These are phyloP conservation scores for Termitomyces sp. DNA, from an alignment of 768 basidiomycete genomes.

Conservation along the genomic window DNA sequence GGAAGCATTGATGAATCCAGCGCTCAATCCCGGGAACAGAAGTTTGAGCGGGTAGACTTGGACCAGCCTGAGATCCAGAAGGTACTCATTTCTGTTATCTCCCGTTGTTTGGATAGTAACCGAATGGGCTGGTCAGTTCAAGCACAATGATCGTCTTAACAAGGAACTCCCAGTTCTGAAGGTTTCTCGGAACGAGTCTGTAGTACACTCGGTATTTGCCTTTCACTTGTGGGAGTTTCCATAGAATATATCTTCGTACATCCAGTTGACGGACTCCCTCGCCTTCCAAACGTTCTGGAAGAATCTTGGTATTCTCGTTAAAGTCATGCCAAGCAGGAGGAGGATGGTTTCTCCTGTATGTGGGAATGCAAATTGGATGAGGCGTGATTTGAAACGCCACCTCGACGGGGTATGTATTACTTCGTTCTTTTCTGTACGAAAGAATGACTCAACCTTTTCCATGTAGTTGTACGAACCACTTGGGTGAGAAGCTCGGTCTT, in stretches of 20 bases:
- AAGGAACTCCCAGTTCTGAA: neutral
- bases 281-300: neutral
- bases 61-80: neutral
- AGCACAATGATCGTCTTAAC: too few relatives aligned
- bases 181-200: neutral
- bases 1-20: neutral
- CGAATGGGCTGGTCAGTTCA: neutral
- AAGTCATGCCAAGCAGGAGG: neutral
- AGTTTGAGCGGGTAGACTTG: neutral
- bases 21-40: neutral
- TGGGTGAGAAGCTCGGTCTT: neutral
- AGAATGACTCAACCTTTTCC: neutral
- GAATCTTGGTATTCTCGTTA: neutral
- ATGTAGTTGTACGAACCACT: neutral
- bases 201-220: neutral
- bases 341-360: neutral
- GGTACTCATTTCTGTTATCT: neutral
- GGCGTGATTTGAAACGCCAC: neutral
- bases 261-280: neutral
- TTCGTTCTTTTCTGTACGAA: neutral
- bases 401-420: neutral
- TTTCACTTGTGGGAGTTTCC: too few relatives aligned
- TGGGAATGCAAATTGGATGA: neutral
- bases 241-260: too few relatives aligned
- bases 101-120: too few relatives aligned